Evolutionary conservation across 2,329 filamentous ascomycete species (phyloP).

Genomic region (Trichoderma koningiopsis): DNA sequence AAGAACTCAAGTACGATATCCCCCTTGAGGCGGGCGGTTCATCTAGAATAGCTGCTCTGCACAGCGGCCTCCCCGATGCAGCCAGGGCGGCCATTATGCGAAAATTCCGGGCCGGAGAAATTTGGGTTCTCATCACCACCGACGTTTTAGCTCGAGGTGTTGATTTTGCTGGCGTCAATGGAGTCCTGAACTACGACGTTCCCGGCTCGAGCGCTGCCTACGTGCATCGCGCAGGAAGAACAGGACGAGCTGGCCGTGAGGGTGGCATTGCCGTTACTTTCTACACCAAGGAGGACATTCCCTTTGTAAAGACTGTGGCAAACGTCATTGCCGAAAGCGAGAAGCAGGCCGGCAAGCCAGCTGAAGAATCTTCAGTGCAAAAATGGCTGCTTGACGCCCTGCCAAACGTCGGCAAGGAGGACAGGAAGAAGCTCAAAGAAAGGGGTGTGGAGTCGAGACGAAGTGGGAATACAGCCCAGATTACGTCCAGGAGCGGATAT

Average conservation of each 20-base stretch:
- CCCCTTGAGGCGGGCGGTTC: conserved; percentile 83
- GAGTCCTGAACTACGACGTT: conserved; percentile 96
- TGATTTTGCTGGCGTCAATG: conserved; percentile 93
- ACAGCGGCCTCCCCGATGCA: conserved; percentile 78
- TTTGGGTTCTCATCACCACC: conserved; percentile 96
- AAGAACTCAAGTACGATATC: conserved; percentile 93
- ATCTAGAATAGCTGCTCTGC: conserved; percentile 82
- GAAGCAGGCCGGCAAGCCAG: conserved; percentile 61
- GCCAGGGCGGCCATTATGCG: conserved; percentile 82
- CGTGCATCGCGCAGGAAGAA: conserved; percentile 90
- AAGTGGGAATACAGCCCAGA: conserved; percentile 57
- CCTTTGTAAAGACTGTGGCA: conserved; percentile 84
- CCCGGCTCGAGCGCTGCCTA: conserved; percentile 88
- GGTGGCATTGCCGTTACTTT: conserved; percentile 91
- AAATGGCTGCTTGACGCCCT: conserved; percentile 88
- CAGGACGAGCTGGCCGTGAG: conserved; percentile 81
- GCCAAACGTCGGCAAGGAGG: conserved; percentile 79
- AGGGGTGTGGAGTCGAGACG: conserved; percentile 75
- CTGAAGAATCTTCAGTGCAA: conserved; percentile 63
- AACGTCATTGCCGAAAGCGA: conserved; percentile 89
- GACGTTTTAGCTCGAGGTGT: conserved; percentile 90
- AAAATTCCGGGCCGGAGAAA: conserved; percentile 84
- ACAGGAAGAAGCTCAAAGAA: conserved; percentile 79
- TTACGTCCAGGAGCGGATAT: conserved; percentile 81
- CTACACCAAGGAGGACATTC: conserved; percentile 93